These are phyloP conservation scores for Coniophora puteana DNA, from an alignment of 1,284 basidiomycete genomes.

Conservation along the genomic window DNA sequence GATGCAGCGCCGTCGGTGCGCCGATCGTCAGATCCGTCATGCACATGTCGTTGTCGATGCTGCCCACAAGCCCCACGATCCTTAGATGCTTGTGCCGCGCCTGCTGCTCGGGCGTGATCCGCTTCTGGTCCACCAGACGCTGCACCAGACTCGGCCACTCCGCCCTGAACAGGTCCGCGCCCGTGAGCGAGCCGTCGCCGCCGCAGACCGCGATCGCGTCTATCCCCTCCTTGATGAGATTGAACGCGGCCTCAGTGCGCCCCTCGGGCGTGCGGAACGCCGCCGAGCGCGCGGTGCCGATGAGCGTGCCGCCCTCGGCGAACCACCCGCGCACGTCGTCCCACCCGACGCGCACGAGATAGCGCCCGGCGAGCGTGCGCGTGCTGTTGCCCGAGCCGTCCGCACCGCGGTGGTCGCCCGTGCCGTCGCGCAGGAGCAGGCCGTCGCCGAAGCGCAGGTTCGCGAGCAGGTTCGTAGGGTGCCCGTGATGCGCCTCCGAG, in stretches of 20 bases:
- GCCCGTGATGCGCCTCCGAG: constrained; percentile 16
- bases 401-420: constrained; percentile 71
- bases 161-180: constrained; percentile 88
- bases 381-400: no score
- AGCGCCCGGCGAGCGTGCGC: constrained; percentile 80
- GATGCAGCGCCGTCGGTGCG: constrained; percentile 90
- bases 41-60: constrained; percentile 99
- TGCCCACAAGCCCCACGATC: constrained; percentile 96
- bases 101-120: constrained; percentile 76
- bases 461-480: constrained; percentile 44
- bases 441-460: constrained; percentile 91
- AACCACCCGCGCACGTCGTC: constrained; percentile 98
- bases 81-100: constrained; percentile 78
- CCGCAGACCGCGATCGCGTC: constrained; percentile 97
- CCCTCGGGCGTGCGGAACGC: constrained; percentile 89
- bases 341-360: constrained; percentile 97
- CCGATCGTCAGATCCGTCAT: constrained; percentile 98
- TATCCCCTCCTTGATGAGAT: constrained; percentile 94
- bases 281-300: constrained; percentile 90
- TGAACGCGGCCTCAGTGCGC: constrained; percentile 81
- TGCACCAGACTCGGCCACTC: constrained; percentile 90
- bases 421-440: constrained; percentile 85
- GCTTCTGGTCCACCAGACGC: constrained; percentile 64
- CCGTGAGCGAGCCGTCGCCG: constrained; percentile 94
- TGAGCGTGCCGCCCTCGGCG: constrained; percentile 93